Evolutionary conservation across 257 asterid species (phyloP).

Genomic region (Phtheirospermum japonicum): DNA sequence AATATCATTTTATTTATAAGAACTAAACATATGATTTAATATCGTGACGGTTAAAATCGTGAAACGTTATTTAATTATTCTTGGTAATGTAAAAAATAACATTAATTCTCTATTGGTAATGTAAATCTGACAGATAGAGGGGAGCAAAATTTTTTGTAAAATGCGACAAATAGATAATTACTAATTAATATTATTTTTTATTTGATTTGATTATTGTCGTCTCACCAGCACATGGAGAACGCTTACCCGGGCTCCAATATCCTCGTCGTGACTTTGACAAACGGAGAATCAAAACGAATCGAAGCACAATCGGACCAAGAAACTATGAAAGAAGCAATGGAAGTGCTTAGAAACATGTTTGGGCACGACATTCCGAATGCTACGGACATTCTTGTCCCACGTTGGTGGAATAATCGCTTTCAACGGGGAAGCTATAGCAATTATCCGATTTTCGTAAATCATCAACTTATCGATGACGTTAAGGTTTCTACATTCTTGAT

Average conservation of each 20-base stretch:
- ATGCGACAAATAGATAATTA: too few species aligned
- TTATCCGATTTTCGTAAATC: constrained; percentile 65
- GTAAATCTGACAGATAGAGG: too few species aligned
- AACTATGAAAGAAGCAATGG: constrained; percentile 85
- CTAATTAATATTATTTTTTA: too few species aligned
- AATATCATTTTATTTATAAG: too few species aligned
- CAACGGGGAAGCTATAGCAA: constrained; percentile 93
- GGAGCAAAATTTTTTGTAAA: too few species aligned
- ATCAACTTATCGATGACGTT: constrained; percentile 54
- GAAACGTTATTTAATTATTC: too few species aligned
- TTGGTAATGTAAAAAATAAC: too few species aligned
- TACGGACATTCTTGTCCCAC: constrained; percentile 73
- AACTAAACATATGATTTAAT: too few species aligned
- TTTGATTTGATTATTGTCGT: background rate
- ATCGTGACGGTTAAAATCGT: too few species aligned
- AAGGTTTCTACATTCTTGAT: constrained; percentile 45
- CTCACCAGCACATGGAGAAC: constrained; percentile 88
- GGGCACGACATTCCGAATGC: constrained; percentile 76
- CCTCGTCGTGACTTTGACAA: constrained; percentile 84
- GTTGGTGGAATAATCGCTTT: constrained; percentile 94
- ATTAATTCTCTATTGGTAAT: too few species aligned
- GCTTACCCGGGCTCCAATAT: constrained; percentile 90
- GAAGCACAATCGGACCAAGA: constrained; percentile 82
- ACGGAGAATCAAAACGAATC: constrained; percentile 81
- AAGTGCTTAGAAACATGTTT: constrained; percentile 80